phyloP scores from a whole-genome alignment of 2,329 filamentous ascomycete species.

The Sclerotinia minor region DNA sequence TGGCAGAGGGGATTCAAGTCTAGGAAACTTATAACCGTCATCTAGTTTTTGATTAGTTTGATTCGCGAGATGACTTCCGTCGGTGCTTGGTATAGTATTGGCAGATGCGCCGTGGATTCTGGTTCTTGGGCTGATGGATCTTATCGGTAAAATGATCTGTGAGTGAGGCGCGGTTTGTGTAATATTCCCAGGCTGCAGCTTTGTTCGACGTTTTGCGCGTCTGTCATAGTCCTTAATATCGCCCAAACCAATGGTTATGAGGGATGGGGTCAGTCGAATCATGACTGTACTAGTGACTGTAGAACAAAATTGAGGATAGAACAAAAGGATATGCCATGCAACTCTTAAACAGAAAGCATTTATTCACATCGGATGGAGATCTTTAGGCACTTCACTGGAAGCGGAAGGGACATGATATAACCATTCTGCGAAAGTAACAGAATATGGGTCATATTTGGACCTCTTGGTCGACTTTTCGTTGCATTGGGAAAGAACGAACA shows the following conservation, averaged over 20 bases:
- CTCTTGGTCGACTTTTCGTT: not conserved
- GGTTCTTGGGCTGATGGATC: conserved; percentile 3
- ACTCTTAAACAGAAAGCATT: not conserved
- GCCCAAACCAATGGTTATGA: conserved; percentile 33
- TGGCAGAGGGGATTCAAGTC: conserved; percentile 9
- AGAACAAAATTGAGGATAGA: not conserved
- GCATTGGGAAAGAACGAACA: not conserved
- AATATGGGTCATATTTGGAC: not conserved
- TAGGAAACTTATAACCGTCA: not conserved
- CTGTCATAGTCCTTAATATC: conserved; percentile 37
- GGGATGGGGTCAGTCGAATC: conserved; percentile 37
- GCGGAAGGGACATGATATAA: conserved; percentile 9
- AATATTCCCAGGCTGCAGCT: not conserved
- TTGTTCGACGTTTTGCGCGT: conserved; percentile 26
- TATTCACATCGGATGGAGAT: not conserved
- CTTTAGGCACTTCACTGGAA: not conserved
- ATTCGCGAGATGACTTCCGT: conserved; percentile 19
- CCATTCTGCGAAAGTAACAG: not conserved
- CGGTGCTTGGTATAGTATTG: conserved; percentile 13
- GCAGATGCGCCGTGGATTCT: conserved; percentile 1
- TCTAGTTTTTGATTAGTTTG: not conserved
- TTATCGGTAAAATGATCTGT: conserved; percentile 14
- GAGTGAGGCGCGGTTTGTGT: not conserved
- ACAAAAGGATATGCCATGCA: not conserved
- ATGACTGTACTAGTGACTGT: conserved; percentile 27